phyloP scores from a whole-genome alignment of 2,329 filamentous ascomycete genomes.

The Fusarium equiseti region DNA sequence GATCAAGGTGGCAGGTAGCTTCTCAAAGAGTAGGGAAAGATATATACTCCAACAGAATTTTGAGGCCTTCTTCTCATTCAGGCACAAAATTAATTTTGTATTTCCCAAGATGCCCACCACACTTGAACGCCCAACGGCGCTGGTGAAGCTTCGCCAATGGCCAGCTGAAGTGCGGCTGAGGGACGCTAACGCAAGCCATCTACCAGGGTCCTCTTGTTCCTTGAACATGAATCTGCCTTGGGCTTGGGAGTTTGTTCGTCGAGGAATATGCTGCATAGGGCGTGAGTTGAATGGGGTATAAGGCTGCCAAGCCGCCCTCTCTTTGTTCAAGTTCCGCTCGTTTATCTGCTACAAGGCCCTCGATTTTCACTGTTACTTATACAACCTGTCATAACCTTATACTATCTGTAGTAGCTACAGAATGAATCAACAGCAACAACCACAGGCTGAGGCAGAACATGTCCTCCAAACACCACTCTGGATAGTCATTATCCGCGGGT shows the following conservation, averaged over 20 bases:
- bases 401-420: no score
- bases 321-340: not conserved
- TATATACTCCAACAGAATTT: not conserved
- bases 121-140: slow-evolving; percentile 23
- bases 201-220: slow-evolving; percentile 19
- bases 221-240: slow-evolving; percentile 44
- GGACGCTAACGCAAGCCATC: slow-evolving; percentile 41
- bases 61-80: not conserved
- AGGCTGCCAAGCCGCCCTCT: slow-evolving; percentile 1
- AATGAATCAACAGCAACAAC: slow-evolving; percentile 40
- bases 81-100: not conserved
- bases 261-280: not conserved
- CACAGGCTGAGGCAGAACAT: slow-evolving; percentile 34
- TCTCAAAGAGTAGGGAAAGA: not conserved
- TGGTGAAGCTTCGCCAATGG: slow-evolving; percentile 25
- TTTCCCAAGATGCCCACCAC: slow-evolving; percentile 9
- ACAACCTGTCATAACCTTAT: not conserved
- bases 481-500: slow-evolving; percentile 56
- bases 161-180: slow-evolving; percentile 42
- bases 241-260: slow-evolving; percentile 10
- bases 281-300: not conserved
- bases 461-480: slow-evolving; percentile 59
- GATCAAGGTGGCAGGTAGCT: not conserved
- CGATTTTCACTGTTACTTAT: not conserved
- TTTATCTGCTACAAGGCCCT: not conserved